Evolutionary conservation across 257 asterid species (phyloP), one percentile per base, ranked within the genome.

Genomic region (Petunia secreta): DNA sequence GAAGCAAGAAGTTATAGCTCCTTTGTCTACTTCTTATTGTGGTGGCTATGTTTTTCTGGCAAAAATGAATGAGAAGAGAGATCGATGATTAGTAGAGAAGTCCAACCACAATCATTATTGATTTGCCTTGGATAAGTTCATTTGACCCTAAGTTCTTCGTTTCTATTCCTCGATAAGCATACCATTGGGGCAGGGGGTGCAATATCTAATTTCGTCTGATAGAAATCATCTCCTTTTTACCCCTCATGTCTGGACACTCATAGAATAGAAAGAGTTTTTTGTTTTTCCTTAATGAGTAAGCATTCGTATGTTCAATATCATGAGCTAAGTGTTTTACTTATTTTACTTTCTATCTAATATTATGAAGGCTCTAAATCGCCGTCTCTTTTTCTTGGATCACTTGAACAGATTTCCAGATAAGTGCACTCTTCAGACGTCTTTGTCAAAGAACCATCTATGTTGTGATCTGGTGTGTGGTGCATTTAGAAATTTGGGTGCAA

Each of bases 401-500:
- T 58, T 58, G 37, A n/a, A 58, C 64, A 16, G 38, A 58, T 58
- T 58, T 58, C 38, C n/a, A 14, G 55, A 52, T 52, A 9, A 58
- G 64, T 58, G 64, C 64, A 58, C 36, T 58, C 38, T 58, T 16
- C 7, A 37, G 64, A 6, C 38, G 38, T 16, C 64, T 58, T 58
- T 58, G 3, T 58, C 38, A 58, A 58, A 58, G 64, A 25, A 58
- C 63, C 63, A 15, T 36, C 63, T 57, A 57, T 58, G 38, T 3
- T 8, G 79, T 43, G 74, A 4, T 40, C 40, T 48, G 80, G 75
- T 75, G 78, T 63, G 13, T 44, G 75, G 80, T 83, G 75, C 78
- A 81, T 87, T 80, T 77, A 58, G 85, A 87, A 83, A 83, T 86
- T 86, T 34, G 80, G 79, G 64, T 85, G 89, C 65, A 83, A 94